A percentile compares a stretch with the other conserved stretches of the same genome.
phyloP scores from a whole-genome alignment of 2,329 filamentous ascomycete species.

The Talaromyces albobiverticillius region DNA sequence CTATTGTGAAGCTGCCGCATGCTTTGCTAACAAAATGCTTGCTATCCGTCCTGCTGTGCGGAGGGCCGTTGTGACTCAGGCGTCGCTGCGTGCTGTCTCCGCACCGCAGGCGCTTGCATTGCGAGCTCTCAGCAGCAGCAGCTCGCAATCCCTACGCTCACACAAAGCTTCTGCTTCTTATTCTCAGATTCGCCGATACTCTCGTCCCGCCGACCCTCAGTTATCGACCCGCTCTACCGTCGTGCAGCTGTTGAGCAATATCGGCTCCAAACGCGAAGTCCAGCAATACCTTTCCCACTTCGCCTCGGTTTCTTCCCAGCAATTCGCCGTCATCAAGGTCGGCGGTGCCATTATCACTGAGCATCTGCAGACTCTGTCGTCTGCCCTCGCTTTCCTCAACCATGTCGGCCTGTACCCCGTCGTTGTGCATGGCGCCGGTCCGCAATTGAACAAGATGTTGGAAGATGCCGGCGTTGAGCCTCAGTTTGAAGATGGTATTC shows the following conservation, averaged over 20 bases:
- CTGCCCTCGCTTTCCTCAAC: slow-evolving; percentile 85
- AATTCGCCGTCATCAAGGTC: slow-evolving; percentile 98
- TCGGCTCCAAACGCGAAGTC: slow-evolving; percentile 92
- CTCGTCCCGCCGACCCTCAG: slow-evolving; percentile 48
- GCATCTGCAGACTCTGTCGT: slow-evolving; percentile 86
- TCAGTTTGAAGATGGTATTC: slow-evolving; percentile 92
- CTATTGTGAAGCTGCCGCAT: slow-evolving; percentile 36
- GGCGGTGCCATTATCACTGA: slow-evolving; percentile 94
- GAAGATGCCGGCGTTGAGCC: slow-evolving; percentile 90
- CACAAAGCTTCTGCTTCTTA: slow-evolving; percentile 15
- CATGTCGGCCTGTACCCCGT: slow-evolving; percentile 93
- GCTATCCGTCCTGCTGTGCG: slow-evolving; percentile 44
- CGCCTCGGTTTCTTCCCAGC: slow-evolving; percentile 91
- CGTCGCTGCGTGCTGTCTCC: slow-evolving; percentile 41
- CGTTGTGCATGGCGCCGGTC: slow-evolving; percentile 91
- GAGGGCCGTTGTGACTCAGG: slow-evolving; percentile 41
- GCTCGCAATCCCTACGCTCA: slow-evolving; percentile 20
- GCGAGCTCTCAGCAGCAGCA: slow-evolving; percentile 24
- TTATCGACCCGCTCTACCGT: slow-evolving; percentile 74
- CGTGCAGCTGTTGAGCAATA: slow-evolving; percentile 88
- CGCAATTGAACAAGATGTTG: slow-evolving; percentile 88
- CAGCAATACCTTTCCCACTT: slow-evolving; percentile 98
- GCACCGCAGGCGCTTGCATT: slow-evolving; percentile 31
- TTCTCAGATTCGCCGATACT: slow-evolving; percentile 41
- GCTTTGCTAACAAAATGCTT: slow-evolving; percentile 40